These are phyloP conservation scores for Phytophthora sp. DNA, from an alignment of 352 stramenopile species.

Conservation along the genomic window DNA sequence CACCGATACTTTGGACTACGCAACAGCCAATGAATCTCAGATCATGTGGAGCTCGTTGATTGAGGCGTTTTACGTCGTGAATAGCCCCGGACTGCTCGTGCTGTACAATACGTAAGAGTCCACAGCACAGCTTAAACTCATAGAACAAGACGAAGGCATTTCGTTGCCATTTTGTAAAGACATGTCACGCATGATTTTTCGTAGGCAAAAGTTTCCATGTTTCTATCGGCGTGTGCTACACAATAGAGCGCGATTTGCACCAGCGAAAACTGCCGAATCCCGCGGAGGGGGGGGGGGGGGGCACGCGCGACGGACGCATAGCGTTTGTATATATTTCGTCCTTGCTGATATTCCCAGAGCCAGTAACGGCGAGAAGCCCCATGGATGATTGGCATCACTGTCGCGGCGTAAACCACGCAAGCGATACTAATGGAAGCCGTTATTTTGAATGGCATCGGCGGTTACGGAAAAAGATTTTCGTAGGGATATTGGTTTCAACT, in stretches of 20 bases:
- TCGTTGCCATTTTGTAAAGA: constrained; percentile 21
- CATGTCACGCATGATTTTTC: constrained; percentile 34
- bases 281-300: constrained; percentile 11
- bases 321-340: constrained; percentile 1
- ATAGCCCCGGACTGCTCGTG: no score
- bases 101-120: no score
- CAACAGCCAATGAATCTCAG: constrained; percentile 41
- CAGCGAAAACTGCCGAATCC: constrained; percentile 25
- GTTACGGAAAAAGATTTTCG: constrained; percentile 34
- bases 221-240: constrained; percentile 25
- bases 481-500: constrained; percentile 19
- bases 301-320: constrained; percentile 7
- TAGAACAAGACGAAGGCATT: no score
- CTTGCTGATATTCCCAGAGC: constrained; percentile 5
- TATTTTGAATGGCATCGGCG: constrained; percentile 17
- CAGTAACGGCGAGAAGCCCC: constrained; percentile 13
- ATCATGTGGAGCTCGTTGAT: constrained; percentile 64
- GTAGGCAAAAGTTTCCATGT: constrained; percentile 35
- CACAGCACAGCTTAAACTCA: no score
- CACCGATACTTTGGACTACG: constrained; percentile 76
- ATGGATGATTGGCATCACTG: constrained; percentile 21
- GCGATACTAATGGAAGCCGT: constrained; percentile 10
- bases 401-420: constrained; percentile 3
- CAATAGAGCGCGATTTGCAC: background rate
- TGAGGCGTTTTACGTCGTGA: constrained; percentile 33